Evolutionary conservation across 140 eudicot species (phyloP).

Genomic region (Bidens hawaiensis): DNA sequence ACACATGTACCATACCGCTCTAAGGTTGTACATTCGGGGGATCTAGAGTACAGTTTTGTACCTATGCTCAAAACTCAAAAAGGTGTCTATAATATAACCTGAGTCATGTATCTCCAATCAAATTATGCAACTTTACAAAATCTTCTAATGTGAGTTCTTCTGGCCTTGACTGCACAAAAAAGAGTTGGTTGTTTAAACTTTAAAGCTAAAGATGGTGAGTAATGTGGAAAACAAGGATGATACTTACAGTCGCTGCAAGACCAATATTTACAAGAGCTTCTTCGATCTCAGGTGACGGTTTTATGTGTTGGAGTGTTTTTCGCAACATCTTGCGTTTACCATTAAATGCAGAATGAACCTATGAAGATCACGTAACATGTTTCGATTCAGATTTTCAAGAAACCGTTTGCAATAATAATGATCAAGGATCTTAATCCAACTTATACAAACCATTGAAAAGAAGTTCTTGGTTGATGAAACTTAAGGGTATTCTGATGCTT

Average conservation of each 20-base stretch:
- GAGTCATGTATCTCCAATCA: slow-evolving; percentile 40
- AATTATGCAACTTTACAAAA: slow-evolving; percentile 63
- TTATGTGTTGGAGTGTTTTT: slow-evolving; percentile 66
- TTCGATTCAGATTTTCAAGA: background rate
- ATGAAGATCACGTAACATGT: background rate
- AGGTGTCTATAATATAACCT: slow-evolving; percentile 7
- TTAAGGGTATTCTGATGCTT: slow-evolving; percentile 56
- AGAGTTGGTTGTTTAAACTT: background rate
- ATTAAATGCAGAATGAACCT: slow-evolving; percentile 89
- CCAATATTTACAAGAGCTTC: slow-evolving; percentile 62
- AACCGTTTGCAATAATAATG: background rate
- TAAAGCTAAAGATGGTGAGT: background rate
- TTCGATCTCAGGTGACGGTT: slow-evolving; percentile 59
- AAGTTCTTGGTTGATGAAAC: slow-evolving; percentile 85
- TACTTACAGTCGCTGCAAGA: slow-evolving; percentile 57
- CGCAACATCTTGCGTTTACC: slow-evolving; percentile 91
- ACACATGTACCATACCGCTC: slow-evolving; percentile 13
- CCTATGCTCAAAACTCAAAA: slow-evolving; percentile 17
- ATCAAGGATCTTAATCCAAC: background rate
- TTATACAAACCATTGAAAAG: slow-evolving; percentile 73
- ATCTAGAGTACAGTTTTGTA: background rate
- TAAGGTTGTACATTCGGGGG: background rate
- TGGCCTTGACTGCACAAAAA: slow-evolving; percentile 74
- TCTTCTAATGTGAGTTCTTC: slow-evolving; percentile 76
- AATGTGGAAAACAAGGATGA: background rate